Evolutionary conservation across 768 basidiomycete species (phyloP), one percentile per base, ranked within the genome.

Genomic region (Auriculariales sp.): DNA sequence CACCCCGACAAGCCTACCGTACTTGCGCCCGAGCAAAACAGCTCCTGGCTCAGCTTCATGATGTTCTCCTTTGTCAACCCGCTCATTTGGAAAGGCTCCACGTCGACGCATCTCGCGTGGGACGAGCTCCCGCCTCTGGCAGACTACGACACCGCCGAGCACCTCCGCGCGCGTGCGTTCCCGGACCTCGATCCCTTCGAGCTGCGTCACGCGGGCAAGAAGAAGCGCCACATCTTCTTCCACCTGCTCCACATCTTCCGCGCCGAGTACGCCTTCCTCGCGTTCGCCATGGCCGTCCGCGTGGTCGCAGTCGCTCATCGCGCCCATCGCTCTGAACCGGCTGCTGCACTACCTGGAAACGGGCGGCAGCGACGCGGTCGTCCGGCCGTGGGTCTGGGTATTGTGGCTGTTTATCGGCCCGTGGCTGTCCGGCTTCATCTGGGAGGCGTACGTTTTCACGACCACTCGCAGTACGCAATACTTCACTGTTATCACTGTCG

Each of bases 51-150:
- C 29, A 72, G 67, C 4, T 57, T 68, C 52, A 30, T 71, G 14
- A 57, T 68, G 2, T 81, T 70, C 57, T 61, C 64, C n/a, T 84
- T 71, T 62, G 62, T 83, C 51, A 75, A 83, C 53, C 66, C 68
- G 3, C 60, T 74, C 30, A 63, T 81, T 19, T 66, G 66, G 48
- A 56, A 62, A 11, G 75, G 70, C 1, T 67, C 68, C 52, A 59
- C 64, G 19, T 57, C 69, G n/a, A 52, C 67, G 2, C 74, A 73
- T 56, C 56, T 79, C 1, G 58, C 70, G 1, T 62, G 63, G 32
- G 68, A 72, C 1, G 56, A 66, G 49, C 56, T 73, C 1, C 77
- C 75, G 10, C 66, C 69, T 1, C 57, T 62, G 25, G 70, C 75
- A 1, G 78, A 80, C 54, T 68, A 69, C 46, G 67, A 68, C 53